Percentiles rank a stretch among this genome's conserved stretches.
Evolutionary conservation across 306 rosid species (phyloP).

Genomic region (Pyrus betulifolia): DNA sequence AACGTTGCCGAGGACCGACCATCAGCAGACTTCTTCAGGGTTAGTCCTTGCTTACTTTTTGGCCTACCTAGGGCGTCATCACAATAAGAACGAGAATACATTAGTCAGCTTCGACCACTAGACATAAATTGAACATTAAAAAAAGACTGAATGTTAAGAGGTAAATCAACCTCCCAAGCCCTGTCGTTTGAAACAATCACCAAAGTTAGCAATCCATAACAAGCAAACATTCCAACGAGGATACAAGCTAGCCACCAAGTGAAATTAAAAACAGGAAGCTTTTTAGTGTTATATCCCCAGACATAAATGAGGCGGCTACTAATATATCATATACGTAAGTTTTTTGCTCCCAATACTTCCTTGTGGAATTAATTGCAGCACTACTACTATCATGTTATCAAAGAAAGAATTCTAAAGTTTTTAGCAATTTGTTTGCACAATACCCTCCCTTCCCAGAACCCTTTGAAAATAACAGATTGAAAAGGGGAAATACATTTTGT

Average conservation of each 20-base stretch:
- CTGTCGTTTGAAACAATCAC: background rate
- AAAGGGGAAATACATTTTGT: background rate
- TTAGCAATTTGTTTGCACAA: background rate
- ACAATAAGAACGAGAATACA: slow-evolving; percentile 4
- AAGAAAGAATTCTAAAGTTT: background rate
- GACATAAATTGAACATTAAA: background rate
- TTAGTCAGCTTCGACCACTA: background rate
- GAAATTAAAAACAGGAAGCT: background rate
- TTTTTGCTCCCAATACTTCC: background rate
- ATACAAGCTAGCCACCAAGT: background rate
- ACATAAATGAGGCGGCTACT: background rate
- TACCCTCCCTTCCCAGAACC: background rate
- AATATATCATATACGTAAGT: background rate
- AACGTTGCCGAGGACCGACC: slow-evolving; percentile 17
- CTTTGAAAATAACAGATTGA: background rate
- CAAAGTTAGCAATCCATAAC: background rate
- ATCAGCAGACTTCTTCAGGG: slow-evolving; percentile 41
- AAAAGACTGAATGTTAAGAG: background rate
- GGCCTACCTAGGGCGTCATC: slow-evolving; percentile 46
- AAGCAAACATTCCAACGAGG: background rate
- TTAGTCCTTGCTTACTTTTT: slow-evolving; percentile 40
- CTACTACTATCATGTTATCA: background rate
- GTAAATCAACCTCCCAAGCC: background rate
- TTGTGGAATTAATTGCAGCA: background rate
- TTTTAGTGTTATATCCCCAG: no score